phyloP scores from a whole-genome alignment of 2,329 filamentous ascomycete species.

The Epichloe scottii region DNA sequence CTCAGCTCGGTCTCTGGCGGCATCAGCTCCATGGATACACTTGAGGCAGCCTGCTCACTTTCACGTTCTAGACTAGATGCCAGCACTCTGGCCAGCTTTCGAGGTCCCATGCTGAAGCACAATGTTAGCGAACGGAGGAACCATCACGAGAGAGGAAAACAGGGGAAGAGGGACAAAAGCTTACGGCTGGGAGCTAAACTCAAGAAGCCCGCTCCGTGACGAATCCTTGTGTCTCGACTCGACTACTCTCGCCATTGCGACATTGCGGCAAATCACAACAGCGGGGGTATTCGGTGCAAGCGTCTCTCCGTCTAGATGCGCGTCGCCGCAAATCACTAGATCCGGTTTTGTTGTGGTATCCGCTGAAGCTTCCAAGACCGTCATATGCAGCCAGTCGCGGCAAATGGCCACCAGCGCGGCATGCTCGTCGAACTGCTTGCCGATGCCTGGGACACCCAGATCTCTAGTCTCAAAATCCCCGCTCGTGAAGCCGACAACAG shows the following conservation, averaged over 20 bases:
- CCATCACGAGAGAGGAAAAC: background rate
- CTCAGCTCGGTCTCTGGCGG: background rate
- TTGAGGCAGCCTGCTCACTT: background rate
- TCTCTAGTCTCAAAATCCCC: background rate
- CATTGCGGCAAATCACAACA: conserved; percentile 22
- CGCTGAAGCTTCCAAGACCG: conserved; percentile 12
- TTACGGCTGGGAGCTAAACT: conserved; percentile 27
- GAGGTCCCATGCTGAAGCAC: conserved; percentile 19
- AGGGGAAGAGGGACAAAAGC: conserved; percentile 7
- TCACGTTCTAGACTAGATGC: background rate
- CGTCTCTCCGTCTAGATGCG: background rate
- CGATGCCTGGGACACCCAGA: background rate
- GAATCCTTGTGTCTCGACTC: background rate
- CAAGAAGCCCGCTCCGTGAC: conserved; percentile 11
- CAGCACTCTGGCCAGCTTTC: conserved; percentile 16
- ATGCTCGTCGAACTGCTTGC: background rate
- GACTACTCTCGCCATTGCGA: conserved; percentile 13
- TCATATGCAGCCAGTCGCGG: conserved; percentile 20
- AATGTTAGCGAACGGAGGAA: background rate
- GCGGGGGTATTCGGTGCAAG: conserved; percentile 9
- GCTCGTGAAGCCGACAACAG: conserved; percentile 13
- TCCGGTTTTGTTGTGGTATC: conserved; percentile 11
- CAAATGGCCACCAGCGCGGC: conserved; percentile 15
- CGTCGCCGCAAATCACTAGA: conserved; percentile 12
- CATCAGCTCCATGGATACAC: background rate